Conservation (phyloP, 2,329 filamentous ascomycete genomes). For the Cladosporium sp. region DNA sequence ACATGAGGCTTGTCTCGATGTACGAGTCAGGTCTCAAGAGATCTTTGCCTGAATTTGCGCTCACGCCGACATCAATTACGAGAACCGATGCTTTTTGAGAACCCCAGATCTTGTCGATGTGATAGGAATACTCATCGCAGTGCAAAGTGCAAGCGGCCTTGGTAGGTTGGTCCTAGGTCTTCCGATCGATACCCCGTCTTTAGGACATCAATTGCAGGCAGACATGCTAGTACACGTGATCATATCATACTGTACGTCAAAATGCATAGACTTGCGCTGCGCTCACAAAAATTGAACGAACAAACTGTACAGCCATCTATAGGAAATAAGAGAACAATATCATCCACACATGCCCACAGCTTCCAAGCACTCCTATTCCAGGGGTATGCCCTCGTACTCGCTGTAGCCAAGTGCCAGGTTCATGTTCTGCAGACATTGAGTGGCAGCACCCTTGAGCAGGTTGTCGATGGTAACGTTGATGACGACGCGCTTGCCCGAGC, state of each 20-base stretch:
- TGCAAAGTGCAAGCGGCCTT: not conserved
- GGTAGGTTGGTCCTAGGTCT: not conserved
- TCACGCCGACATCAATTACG: not conserved
- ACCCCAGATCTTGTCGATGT: no score
- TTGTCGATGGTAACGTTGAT: slow-evolving; percentile 94
- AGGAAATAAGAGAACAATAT: not conserved
- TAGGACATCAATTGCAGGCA: not conserved
- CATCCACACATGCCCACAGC: not conserved
- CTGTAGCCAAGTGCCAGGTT: slow-evolving; percentile 85
- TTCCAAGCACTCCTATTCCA: slow-evolving; percentile 31
- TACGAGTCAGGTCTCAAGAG: not conserved
- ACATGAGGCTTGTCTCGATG: not conserved
- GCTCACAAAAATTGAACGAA: not conserved
- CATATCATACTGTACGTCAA: no score
- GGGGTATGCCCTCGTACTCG: slow-evolving; percentile 84
- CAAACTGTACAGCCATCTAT: slow-evolving; percentile 12
- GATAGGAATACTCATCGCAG: no score
- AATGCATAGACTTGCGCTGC: no score
- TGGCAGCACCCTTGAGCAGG: slow-evolving; percentile 86
- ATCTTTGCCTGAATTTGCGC: not conserved
- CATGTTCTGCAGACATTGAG: slow-evolving; percentile 94
- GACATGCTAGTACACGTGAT: not conserved
- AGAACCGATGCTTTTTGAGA: not conserved
- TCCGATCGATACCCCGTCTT: not conserved
- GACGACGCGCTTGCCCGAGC: slow-evolving; percentile 85